These are phyloP conservation scores for Dactylonectria estremocensis DNA, from an alignment of 2,329 filamentous ascomycete species.

Conservation along the genomic window DNA sequence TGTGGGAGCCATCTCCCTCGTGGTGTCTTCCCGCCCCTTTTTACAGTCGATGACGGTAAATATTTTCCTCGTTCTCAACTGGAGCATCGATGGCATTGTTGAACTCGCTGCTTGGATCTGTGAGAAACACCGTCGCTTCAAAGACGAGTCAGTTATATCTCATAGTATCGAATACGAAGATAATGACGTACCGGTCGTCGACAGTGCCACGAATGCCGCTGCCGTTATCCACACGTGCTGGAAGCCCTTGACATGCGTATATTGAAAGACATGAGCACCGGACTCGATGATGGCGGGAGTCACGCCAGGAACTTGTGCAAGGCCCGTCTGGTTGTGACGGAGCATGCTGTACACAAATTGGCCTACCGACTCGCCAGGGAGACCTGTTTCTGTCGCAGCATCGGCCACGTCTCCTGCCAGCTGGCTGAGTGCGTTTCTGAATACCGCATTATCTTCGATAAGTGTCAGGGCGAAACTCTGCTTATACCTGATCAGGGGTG, in stretches of 20 bases:
- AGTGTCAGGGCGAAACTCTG: not conserved
- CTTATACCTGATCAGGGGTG: not conserved
- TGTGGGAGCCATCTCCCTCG: not conserved
- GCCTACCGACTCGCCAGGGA: slow-evolving; percentile 21
- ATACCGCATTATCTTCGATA: slow-evolving; percentile 30
- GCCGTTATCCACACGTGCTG: slow-evolving; percentile 35
- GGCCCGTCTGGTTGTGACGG: slow-evolving; percentile 26
- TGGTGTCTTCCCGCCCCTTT: not conserved
- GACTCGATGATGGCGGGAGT: slow-evolving; percentile 27
- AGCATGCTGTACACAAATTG: slow-evolving; percentile 27
- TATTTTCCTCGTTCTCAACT: slow-evolving; percentile 20
- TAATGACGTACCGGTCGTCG: slow-evolving; percentile 20
- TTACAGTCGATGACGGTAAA: not conserved
- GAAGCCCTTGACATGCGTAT: slow-evolving; percentile 24
- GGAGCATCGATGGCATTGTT: slow-evolving; percentile 32
- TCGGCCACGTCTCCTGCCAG: slow-evolving; percentile 14
- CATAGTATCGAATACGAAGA: not conserved
- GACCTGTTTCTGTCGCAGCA: slow-evolving; percentile 17
- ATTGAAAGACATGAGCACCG: slow-evolving; percentile 8
- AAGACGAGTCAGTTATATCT: not conserved
- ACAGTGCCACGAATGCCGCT: slow-evolving; percentile 28
- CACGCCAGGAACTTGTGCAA: slow-evolving; percentile 18
- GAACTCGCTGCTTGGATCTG: slow-evolving; percentile 31
- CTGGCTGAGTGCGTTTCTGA: slow-evolving; percentile 17
- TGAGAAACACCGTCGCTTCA: slow-evolving; percentile 30